Evolutionary conservation across 2,329 filamentous ascomycete species (phyloP), one percentile per base, ranked within the genome.

Genomic region (Talaromyces verruculosus): DNA sequence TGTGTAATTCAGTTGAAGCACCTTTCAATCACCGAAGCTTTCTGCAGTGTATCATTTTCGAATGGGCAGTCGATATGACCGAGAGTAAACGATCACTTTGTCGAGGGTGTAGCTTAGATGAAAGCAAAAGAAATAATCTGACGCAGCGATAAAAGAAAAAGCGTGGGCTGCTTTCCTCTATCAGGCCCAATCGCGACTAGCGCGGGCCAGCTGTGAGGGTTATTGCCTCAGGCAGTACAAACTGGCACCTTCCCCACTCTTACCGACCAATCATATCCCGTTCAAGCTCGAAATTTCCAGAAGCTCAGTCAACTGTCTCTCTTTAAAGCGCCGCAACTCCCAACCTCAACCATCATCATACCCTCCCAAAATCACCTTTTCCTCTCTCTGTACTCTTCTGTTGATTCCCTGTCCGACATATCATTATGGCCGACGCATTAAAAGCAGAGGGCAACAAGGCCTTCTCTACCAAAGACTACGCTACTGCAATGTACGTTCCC

Each of bases 371-470:
- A 51, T 33, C 51, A 39, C 22, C 19, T 41, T 35, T 28, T 13
- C 15, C 39, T 37, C 49, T 53, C 30, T 13, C 41, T 45, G 37
- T 43, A 58, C 35, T n/a, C 53, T 10, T 25, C 19, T 35, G 25
- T 37, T 19, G 28, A 53, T 25, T 30, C 19, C 6, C 28, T 49
- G 3, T 39, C 13, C 33, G 63, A 61, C 17, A 41, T 51, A 49
- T n/a, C 45, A 39, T 33, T 39, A 89, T 89, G 87, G 87, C 88
- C 70, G 88, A 90, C 80, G 85, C 94, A 87, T 88, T 99, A 75
- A 99, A 99, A 85, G 92, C 93, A 75, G 90, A 95, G 78, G 95
- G 94, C 84, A 99, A 99, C 86, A 96, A 96, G 85, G 93, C 96
- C 81, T 99, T 99, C 81, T 90, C 92, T 71, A 93, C 92, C 69